These are phyloP conservation scores for Colletotrichum tanaceti DNA, from an alignment of 2,329 filamentous ascomycete genomes.

Conservation along the genomic window DNA sequence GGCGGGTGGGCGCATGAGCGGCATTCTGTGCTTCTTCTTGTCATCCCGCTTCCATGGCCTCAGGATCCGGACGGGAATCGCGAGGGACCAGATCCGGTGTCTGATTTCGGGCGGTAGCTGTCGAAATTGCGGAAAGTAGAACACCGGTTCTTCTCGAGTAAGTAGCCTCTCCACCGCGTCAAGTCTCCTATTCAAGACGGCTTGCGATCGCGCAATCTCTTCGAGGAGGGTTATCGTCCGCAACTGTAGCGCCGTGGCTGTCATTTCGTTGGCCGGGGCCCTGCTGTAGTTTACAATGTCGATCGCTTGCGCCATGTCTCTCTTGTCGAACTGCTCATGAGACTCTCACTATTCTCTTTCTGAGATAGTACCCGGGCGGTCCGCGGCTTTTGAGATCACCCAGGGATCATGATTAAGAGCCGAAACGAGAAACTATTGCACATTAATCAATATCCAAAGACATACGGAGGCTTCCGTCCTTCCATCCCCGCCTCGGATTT, in stretches of 20 bases:
- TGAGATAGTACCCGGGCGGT: no score
- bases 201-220: conserved; percentile 34
- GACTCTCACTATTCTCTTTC: not conserved
- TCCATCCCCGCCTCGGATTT: conserved; percentile 10
- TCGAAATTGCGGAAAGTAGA: conserved; percentile 27
- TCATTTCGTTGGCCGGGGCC: not conserved
- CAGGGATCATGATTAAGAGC: not conserved
- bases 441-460: not conserved
- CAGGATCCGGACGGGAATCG: conserved; percentile 11
- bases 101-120: conserved; percentile 33
- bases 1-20: conserved; percentile 2
- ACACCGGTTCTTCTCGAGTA: not conserved
- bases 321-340: not conserved
- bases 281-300: not conserved
- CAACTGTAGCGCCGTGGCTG: conserved; percentile 7
- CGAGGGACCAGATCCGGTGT: conserved; percentile 25
- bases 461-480: not conserved
- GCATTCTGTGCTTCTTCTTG: not conserved
- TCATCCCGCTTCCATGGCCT: not conserved
- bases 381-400: not conserved
- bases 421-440: not conserved
- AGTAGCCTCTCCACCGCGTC: conserved; percentile 28
- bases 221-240: conserved; percentile 29
- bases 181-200: conserved; percentile 16
- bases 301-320: not conserved